Evolutionary conservation across 139 green algal species (phyloP).

Genomic region (Chlamydomonas eustigma): DNA sequence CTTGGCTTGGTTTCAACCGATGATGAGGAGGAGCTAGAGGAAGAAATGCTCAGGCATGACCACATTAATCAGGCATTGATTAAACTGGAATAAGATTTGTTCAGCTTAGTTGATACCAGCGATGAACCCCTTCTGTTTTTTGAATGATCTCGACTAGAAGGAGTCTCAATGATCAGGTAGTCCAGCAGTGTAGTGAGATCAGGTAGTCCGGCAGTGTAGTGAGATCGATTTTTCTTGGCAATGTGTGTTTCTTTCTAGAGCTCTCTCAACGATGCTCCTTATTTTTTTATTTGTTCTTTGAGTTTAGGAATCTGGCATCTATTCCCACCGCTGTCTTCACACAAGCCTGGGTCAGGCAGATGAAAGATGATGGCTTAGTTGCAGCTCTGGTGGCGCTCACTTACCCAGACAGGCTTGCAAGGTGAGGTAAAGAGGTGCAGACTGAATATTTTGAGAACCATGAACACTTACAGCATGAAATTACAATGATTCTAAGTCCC

Average conservation of each 20-base stretch:
- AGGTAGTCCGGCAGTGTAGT: no score
- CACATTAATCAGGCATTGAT: neutral
- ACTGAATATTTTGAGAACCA: neutral
- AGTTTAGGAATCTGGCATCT: neutral
- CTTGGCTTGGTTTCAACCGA: neutral
- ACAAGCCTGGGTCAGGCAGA: neutral
- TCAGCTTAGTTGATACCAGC: neutral
- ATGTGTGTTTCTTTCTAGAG: neutral
- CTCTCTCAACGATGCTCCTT: neutral
- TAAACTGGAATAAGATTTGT: neutral
- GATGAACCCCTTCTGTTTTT: neutral
- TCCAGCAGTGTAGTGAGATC: no score
- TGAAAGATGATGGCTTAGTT: neutral
- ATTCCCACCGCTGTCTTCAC: neutral
- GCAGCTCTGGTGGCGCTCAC: neutral
- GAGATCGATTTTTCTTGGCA: neutral
- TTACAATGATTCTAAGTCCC: neutral
- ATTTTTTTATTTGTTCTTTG: neutral
- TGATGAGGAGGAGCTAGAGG: neutral
- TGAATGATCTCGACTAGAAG: neutral
- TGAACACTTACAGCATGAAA: neutral
- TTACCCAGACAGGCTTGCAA: neutral
- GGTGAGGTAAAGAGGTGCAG: neutral
- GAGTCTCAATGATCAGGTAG: neutral
- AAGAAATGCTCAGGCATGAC: neutral